Conservation (phyloP, 441 rosid species). For the Pelargonium australe region DNA sequence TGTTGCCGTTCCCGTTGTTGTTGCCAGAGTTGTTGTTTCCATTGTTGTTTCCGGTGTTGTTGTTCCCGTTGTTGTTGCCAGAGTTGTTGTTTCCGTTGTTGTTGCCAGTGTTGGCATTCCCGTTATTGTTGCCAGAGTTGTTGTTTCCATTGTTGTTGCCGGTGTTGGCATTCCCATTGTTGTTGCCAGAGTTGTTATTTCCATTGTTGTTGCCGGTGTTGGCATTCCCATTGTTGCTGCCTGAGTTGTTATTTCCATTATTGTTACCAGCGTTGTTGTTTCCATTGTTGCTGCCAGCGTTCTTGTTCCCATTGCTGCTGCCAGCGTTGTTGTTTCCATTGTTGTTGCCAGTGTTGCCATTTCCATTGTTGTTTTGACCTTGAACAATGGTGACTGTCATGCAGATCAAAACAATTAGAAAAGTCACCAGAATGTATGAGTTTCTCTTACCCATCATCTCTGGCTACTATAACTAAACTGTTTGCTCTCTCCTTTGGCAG, state of each 20-base stretch:
- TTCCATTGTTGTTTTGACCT: not conserved
- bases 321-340: too few relatives aligned
- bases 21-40: not conserved
- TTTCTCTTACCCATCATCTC: conserved; percentile 30
- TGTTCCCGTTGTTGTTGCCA: not conserved
- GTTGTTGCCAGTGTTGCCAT: too few relatives aligned
- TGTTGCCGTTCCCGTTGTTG: not conserved
- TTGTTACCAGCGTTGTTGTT: not conserved
- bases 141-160: not conserved
- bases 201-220: not conserved
- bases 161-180: not conserved
- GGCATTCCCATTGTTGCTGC: not conserved
- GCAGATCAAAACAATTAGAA: conserved; percentile 36
- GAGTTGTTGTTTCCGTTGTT: not conserved
- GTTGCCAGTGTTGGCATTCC: not conserved
- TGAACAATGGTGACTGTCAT: conserved; percentile 29
- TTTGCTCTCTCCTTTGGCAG: not conserved
- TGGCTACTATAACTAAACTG: not conserved
- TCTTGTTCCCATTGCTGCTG: not conserved
- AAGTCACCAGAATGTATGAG: conserved; percentile 32
- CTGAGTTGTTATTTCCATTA: not conserved
- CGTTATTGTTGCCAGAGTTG: not conserved
- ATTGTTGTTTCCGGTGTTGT: not conserved
- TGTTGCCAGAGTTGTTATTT: not conserved
- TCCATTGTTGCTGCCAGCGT: not conserved